Base-by-base conservation (phyloP, 2,329 filamentous ascomycete species). In the Arthrobotrys conoides region DNA sequence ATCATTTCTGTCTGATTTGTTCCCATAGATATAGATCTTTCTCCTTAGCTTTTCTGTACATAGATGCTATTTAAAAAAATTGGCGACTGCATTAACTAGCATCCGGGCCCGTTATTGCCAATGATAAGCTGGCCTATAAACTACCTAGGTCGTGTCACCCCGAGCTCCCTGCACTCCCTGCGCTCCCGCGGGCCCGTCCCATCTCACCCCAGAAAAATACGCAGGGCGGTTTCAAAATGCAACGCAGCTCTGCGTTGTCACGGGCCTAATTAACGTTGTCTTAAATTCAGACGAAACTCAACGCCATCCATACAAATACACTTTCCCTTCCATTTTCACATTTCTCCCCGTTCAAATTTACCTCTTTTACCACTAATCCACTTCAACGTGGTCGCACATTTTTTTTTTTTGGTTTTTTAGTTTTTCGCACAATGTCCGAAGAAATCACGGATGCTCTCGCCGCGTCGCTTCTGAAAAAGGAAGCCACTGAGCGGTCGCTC, bases 401-500 rank as follows among this genome's bases (percentile, higher is more conserved):
- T 44, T 38, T 38, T 38, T 38, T 38, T 5, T 38, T 38, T 10
- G 3, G 4, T 38, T 38, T 12, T 41, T 61, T 30, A n/a, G n/a
- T 24, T 5, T 61, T 27, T 41, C 57, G 30, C 36, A 48, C 57
- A 67, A 73, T 73, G 70, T 24, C 70, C 68, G 75, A 79, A 53
- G 68, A 79, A 24, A 84, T 91, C 57, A 90, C 90, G 20, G 93
- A 96, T 83, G 91, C 93, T 65, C 93, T 94, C 82, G 90, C 97
- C 80, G 93, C 93, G 16, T 88, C 88, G 59, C 86, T 97, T n/a
- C 87, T 98, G 41, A 89, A 90, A 64, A 89, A 92, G 81, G 94
- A 97, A 84, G 94, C 94, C 12, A 90, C 88, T 76, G 89, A 91
- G 73, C 91, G 88, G 81, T 92, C 91, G 1, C 85, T 92, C 57